phyloP scores from a whole-genome alignment of 371 early-diverging fungal species.

The Rhizopus arrhizus region DNA sequence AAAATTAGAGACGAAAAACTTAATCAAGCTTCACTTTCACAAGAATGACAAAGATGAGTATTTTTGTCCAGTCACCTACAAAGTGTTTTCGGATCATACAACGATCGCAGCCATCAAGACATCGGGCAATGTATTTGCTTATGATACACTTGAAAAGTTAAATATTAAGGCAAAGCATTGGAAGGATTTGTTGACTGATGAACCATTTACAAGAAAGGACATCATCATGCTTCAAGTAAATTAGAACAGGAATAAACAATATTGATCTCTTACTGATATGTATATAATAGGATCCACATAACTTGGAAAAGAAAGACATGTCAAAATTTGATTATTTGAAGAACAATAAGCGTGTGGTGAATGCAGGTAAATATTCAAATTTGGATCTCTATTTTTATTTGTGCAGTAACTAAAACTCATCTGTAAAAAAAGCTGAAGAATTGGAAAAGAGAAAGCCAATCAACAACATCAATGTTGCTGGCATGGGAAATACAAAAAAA shows the following conservation, averaged over 20 bases:
- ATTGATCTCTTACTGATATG: neutral
- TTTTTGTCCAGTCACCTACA: conserved; percentile 89
- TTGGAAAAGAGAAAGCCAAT: conserved; percentile 50
- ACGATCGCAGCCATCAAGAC: conserved; percentile 89
- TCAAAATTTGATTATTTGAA: conserved; percentile 74
- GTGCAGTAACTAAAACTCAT: neutral
- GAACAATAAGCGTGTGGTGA: conserved; percentile 62
- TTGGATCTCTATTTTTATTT: neutral
- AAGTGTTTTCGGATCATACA: conserved; percentile 84
- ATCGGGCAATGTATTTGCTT: conserved; percentile 89
- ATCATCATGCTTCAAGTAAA: conserved; percentile 81
- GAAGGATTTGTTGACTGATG: conserved; percentile 87
- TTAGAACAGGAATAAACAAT: neutral
- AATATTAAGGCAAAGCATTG: conserved; percentile 84
- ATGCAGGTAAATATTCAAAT: conserved; percentile 36
- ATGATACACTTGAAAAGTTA: conserved; percentile 83
- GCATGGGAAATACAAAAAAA: conserved; percentile 59
- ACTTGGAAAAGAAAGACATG: conserved; percentile 71
- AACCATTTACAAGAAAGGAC: conserved; percentile 84
- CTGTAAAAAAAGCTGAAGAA: conserved; percentile 37
- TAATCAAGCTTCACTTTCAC: conserved; percentile 78
- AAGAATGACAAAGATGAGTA: conserved; percentile 83
- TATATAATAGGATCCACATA: conserved; percentile 76
- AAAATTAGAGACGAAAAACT: conserved; percentile 68
- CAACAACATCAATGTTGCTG: conserved; percentile 70